Evolutionary conservation across 2,329 filamentous ascomycete species (phyloP), one percentile per base, ranked within the genome.

Genomic region (Anthostomella pinea): DNA sequence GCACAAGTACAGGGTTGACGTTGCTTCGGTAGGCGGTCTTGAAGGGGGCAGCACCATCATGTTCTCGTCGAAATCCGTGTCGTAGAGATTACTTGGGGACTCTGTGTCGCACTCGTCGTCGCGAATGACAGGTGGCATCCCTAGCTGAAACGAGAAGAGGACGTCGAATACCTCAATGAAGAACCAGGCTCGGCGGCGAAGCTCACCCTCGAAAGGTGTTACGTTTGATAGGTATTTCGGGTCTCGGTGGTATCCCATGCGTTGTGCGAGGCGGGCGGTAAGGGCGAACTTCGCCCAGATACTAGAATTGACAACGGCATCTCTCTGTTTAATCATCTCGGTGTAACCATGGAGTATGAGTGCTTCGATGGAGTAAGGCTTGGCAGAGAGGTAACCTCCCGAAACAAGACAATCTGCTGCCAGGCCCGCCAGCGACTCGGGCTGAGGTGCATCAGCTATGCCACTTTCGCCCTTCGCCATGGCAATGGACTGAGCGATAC

Each of bases 171-270:
- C 59, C 43, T 71, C 66, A 11, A 68, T 61, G 45, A 68, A 62
- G 33, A 71, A 65, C 69, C 73, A 76, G 2, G 60, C 59, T 13
- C 72, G 61, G 4, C 72, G 65, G 13, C 72, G 66, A 61, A 76
- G 71, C 54, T 76, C 72, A 14, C 62, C 67, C 32, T 73, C 68
- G 36, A 75, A 75, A 0, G 69, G 64, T 2, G 65, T 66, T 20
- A 74, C 59, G 33, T 52, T 60, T 2, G 64, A 57, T 3, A 73
- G 56, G 43, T 65, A 62, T 16, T 55, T 57, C 3, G 69, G 62
- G 28, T 75, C 71, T 7, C 72, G 66, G 39, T 75, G 71, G 38
- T 75, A 75, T 10, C 72, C 72, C 54, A 71, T 65, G 6, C 68
- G 64, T 51, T 75, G 72, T 4, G 72, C 72, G 15, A 75, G 62